Evolutionary conservation across 345 rosid species (phyloP), one percentile per base, ranked within the genome.

Genomic region (Populus simonii): DNA sequence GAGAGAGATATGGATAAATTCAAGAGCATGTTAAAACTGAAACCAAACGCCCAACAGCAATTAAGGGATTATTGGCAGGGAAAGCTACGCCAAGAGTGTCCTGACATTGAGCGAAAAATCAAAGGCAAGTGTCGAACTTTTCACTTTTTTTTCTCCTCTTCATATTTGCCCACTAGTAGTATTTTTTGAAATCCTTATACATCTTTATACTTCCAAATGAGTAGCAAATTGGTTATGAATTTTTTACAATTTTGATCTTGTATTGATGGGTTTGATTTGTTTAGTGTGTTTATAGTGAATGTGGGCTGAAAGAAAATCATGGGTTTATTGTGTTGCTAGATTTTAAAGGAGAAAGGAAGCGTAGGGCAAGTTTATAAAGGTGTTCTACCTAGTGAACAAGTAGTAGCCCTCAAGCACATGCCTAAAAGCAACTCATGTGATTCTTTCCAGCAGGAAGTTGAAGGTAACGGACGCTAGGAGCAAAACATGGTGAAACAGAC

Each of bases 401-500:
- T 66, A 29, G 90, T 89, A 16, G 92, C 93, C 63, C 77, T 88
- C 81, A 89, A 88, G 85, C 89, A 86, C 76, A 87, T 91, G 13
- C 61, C 70, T 43, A 84, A 82, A 71, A 76, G 85, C 66, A 86
- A 66, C 71, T 72, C 78, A 1, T 66, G 84, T 3, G 88, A 86
- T 72, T 88, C 92, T 25, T 89, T 91, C 76, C 73, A 77, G 35
- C 35, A 88, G 35, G 92, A 91, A 80, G 90, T 91, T 8, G 89
- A 87, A 18, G 89, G 89, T 8, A 95, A 95, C 79, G 82, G 99
- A 47, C 89, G 99, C 9, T 92, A 90, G 77, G 99, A 95, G 75
- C 99, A 95, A 72, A 95, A 93, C 87, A 92, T 92, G 97, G 88
- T 86, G 25, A 93, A 91, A 69, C 85, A 95, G 73, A 93, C 91